These are phyloP conservation scores for Acanthamoeba quina DNA, from an alignment of 208 protist genomes.

Conservation along the genomic window DNA sequence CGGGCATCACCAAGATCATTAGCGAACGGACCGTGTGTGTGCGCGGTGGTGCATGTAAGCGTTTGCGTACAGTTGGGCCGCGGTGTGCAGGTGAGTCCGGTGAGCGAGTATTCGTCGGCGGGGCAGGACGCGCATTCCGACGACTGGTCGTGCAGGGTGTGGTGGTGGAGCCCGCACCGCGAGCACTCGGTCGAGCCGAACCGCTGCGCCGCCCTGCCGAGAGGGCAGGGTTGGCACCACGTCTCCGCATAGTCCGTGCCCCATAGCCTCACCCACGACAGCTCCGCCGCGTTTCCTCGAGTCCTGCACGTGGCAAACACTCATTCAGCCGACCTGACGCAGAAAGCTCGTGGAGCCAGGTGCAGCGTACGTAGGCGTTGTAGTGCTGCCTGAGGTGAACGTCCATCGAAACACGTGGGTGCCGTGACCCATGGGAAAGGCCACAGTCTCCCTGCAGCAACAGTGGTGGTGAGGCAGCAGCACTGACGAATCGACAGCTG, in stretches of 20 bases:
- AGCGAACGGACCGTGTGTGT: not conserved
- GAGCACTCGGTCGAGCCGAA: not conserved
- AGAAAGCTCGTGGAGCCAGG: not conserved
- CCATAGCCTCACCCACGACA: not conserved
- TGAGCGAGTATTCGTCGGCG: not conserved
- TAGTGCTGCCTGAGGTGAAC: not conserved
- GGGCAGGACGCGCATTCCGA: slow-evolving; percentile 26
- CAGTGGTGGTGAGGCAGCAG: not conserved
- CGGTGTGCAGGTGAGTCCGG: not conserved
- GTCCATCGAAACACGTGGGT: slow-evolving; percentile 43
- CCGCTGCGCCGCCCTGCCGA: not conserved
- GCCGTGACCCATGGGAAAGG: not conserved
- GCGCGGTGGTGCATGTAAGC: not conserved
- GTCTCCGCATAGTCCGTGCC: slow-evolving; percentile 41
- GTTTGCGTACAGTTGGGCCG: not conserved
- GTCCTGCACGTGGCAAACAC: not conserved
- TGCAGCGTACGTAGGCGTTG: not conserved
- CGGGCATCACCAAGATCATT: not conserved
- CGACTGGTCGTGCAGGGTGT: not conserved
- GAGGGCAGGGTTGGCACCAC: slow-evolving; percentile 1
- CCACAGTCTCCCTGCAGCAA: not conserved
- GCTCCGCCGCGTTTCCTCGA: not conserved
- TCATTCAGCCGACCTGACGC: not conserved
- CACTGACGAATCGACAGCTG: not conserved
- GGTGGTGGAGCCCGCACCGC: not conserved